phyloP scores from a whole-genome alignment of 2,329 filamentous ascomycete genomes.

The Colletotrichum spinosum region DNA sequence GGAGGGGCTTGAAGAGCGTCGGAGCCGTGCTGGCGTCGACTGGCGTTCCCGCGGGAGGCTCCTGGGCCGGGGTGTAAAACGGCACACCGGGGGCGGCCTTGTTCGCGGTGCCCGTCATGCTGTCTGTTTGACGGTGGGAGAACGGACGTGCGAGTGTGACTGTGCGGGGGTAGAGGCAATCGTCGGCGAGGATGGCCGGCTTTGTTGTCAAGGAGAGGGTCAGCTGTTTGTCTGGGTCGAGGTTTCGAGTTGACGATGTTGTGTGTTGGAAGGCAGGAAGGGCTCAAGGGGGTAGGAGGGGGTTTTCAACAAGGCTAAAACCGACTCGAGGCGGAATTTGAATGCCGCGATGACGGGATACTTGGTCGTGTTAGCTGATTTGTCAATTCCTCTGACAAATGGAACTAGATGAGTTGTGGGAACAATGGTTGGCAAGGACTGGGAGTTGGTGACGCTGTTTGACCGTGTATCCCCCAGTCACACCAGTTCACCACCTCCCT shows the following conservation, averaged over 20 bases:
- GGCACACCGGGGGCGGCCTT: conserved; percentile 58
- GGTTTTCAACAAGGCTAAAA: conserved; percentile 25
- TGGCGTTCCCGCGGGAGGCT: conserved; percentile 62
- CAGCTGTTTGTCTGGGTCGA: conserved; percentile 5
- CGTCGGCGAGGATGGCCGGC: not conserved
- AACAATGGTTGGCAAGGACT: not conserved
- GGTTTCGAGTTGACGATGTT: conserved; percentile 31
- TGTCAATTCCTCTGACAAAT: not conserved
- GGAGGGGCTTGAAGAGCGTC: conserved; percentile 68
- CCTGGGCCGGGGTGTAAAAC: conserved; percentile 67
- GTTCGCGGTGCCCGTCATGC: conserved; percentile 46
- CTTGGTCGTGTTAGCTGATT: not conserved
- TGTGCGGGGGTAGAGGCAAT: not conserved
- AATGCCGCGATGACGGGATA: conserved; percentile 1
- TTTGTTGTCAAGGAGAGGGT: not conserved
- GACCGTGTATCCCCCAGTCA: too few relatives aligned
- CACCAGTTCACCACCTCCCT: too few relatives aligned
- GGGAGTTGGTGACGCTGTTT: not conserved
- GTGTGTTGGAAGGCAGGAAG: conserved; percentile 1
- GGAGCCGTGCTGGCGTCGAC: conserved; percentile 55
- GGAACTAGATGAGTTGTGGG: not conserved
- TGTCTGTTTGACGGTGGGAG: not conserved
- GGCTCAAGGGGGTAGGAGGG: not conserved
- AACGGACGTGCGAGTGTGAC: not conserved
- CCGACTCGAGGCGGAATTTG: conserved; percentile 2